Base-by-base conservation (phyloP, 768 basidiomycete species). In the Panaeolus papilionaceus region DNA sequence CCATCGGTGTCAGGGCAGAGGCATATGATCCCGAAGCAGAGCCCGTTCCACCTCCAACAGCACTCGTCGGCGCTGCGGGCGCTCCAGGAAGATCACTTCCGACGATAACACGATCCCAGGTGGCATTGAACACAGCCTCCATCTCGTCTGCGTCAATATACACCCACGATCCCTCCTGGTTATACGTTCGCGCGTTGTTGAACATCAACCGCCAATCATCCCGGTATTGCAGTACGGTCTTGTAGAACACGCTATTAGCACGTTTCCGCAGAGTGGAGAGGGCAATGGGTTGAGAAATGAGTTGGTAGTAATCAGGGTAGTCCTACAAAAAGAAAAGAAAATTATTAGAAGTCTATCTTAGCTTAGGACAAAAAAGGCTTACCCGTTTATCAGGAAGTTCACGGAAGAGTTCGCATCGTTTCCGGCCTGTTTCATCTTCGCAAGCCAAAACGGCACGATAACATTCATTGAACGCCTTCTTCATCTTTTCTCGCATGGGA, bases 151-250 rank as follows among this genome's bases (percentile, higher is more conserved):
- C 96, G 69, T 97, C 95, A 68, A 92, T 84, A 78, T 96, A 97
- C 42, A 98, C 95, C 92, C 94, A 95, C 0, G 95, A 96, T 1
- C 92, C 95, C 78, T 97, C 95, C 77, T 92, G 91, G 77, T 98
- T 98, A 83, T 95, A 99, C 51, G 89, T 92, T 72, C 93, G 86
- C 4, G 97, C 96, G 73, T 99, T 99, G 77, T 88, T 86, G 79
- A 96, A 98, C 92, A 99, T 96, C 66, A 95, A 85, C 71, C 86
- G 86, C 89, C 92, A 95, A 77, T 97, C 95, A 58, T 88, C 87
- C 66, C 86, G 83, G 80, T 89, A 95, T 66, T 86, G 82, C 39
- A 85, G 80, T 40, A 96, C 87, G 44, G 79, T 88, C 83, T 94
- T 94, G 83, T 95, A 95, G 66, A 86, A 83, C 54, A 84, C 83